Evolutionary conservation across 768 basidiomycete genomes (phyloP), one percentile per base, ranked within the genome.

Genomic region (Leccinum ochraceum): DNA sequence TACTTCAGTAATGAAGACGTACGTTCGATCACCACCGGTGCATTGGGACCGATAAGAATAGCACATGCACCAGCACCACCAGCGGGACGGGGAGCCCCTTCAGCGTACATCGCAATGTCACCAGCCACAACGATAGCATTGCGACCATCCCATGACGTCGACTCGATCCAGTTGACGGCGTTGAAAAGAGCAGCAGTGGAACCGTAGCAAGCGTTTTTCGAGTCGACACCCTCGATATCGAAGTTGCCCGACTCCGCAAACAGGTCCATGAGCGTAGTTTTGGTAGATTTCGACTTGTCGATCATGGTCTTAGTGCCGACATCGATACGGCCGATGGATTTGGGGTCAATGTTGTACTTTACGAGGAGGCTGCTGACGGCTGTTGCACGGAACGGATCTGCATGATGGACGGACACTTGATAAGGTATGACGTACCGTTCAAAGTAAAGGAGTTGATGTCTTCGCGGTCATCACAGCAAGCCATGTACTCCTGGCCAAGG

Each of bases 251-350:
- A 85, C 60, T 86, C 87, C 49, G 90, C 87, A 73, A 99, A 99
- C 70, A 98, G 90, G 77, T 98, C 94, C 97, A 99, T 98, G 62
- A 99, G 85, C 59, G 92, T 89, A 2, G 97, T 98, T 80, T 99
- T 99, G 76, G 94, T 94, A 7, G 96, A 92, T 78, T 99, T 99
- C 49, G 94, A 95, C 81, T 98, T 98, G 86, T 99, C 97, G 69
- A 99, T 97, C 78, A 98, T 92, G 48, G 97, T 98, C 76, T 99
- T 96, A 22, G 97, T 99, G 52, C 97, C 97, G 59, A 98, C 94
- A 65, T 99, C 97, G 60, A 99, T 87, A 66, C 97, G 95, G 60
- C 97, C 97, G 74, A 99, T 95, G 56, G 94, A 94, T 71, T 84
- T 89, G 67, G 97, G 94, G 81, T 98, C 95, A 71, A 99, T 85